These are phyloP conservation scores for Sclerotinia subarctica DNA, from an alignment of 2,329 filamentous ascomycete genomes.

Conservation along the genomic window DNA sequence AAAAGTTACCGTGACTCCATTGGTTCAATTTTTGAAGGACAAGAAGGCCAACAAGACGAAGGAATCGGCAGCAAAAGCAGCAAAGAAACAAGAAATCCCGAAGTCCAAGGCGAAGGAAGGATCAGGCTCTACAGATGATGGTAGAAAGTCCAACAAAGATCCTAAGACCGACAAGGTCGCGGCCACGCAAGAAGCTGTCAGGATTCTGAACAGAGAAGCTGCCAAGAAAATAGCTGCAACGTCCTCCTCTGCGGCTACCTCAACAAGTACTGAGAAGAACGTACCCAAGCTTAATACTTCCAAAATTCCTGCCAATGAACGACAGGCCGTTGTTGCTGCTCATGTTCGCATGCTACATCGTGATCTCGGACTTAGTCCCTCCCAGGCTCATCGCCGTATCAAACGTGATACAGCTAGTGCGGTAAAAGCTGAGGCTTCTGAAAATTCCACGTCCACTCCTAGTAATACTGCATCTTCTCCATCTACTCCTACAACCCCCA, in stretches of 20 bases:
- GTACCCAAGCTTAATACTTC: conserved; percentile 54
- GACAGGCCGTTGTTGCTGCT: conserved; percentile 51
- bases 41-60: conserved; percentile 78
- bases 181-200: conserved; percentile 59
- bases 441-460: conserved; percentile 23
- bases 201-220: conserved; percentile 60
- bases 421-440: conserved; percentile 32
- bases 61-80: conserved; percentile 53
- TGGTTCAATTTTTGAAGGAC: conserved; percentile 86
- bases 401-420: conserved; percentile 49
- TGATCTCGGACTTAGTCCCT: conserved; percentile 62
- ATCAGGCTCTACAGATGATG: conserved; percentile 43
- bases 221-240: conserved; percentile 46
- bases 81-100: conserved; percentile 49
- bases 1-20: conserved; percentile 76
- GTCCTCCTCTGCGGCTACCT: conserved; percentile 15
- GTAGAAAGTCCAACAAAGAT: conserved; percentile 58
- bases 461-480: conserved; percentile 17
- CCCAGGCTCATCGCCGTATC: conserved; percentile 58
- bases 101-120: conserved; percentile 52
- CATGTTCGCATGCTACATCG: conserved; percentile 64
- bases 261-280: conserved; percentile 29
- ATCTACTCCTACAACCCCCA: conserved; percentile 28
- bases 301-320: conserved; percentile 39
- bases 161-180: conserved; percentile 57